phyloP scores from a whole-genome alignment of 352 stramenopile species.

The Phytophthora litchii region DNA sequence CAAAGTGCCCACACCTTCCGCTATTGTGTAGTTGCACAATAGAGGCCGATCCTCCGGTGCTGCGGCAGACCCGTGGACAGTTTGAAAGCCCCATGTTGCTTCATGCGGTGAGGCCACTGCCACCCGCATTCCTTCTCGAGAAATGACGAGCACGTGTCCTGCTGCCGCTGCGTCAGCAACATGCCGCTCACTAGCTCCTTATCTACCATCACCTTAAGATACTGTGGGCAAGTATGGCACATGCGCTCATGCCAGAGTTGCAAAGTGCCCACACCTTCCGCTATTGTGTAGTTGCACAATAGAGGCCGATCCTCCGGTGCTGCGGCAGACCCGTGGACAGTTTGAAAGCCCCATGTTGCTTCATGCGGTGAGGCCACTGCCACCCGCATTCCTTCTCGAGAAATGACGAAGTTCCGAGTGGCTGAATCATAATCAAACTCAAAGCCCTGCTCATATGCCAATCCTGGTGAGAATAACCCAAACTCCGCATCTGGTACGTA shows the following conservation, averaged over 20 bases:
- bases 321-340: not conserved
- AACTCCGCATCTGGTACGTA: conserved; percentile 6
- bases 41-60: not conserved
- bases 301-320: not conserved
- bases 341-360: conserved; percentile 12
- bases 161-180: too few species aligned
- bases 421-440: conserved; percentile 6
- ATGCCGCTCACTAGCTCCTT: too few species aligned
- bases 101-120: not conserved
- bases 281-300: conserved; percentile 7
- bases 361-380: not conserved
- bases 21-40: conserved; percentile 7
- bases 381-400: not conserved
- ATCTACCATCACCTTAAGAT: too few species aligned
- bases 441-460: conserved; percentile 10
- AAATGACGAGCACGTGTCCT: too few species aligned
- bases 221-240: too few species aligned
- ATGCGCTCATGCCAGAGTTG: not conserved
- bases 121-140: not conserved
- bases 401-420: conserved; percentile 5
- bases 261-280: conserved; percentile 8
- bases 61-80: not conserved
- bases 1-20: conserved; percentile 8
- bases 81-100: conserved; percentile 12
- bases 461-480: conserved; percentile 1